phyloP scores from a whole-genome alignment of 352 stramenopile genomes.

The Pythium apleroticum region DNA sequence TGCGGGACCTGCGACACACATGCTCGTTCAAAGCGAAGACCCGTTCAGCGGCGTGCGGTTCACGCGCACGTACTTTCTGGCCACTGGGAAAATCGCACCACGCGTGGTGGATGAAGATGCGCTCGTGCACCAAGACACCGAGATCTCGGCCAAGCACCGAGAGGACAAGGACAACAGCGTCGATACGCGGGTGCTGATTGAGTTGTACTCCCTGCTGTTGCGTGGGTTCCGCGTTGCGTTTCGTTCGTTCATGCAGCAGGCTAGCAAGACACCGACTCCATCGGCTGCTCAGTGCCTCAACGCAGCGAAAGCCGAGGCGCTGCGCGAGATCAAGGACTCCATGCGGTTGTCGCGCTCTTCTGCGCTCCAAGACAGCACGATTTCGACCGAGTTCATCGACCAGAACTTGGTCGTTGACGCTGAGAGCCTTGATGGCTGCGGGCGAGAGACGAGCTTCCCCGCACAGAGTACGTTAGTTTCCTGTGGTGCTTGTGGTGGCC shows the following conservation, averaged over 20 bases:
- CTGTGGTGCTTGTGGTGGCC: too few species aligned
- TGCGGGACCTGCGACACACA: constrained; percentile 45
- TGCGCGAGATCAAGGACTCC: constrained; percentile 11
- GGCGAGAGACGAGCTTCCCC: constrained; percentile 21
- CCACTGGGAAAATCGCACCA: constrained; percentile 48
- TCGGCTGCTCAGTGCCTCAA: constrained; percentile 6
- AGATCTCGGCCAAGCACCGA: constrained; percentile 18
- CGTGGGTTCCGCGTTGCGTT: constrained; percentile 36
- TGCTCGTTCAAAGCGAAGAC: constrained; percentile 69
- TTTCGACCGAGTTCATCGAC: constrained; percentile 37
- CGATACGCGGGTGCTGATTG: constrained; percentile 38
- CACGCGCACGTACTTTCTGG: constrained; percentile 66
- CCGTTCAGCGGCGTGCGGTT: constrained; percentile 68
- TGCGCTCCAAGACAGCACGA: constrained; percentile 18
- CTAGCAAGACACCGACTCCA: not conserved
- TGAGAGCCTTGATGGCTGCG: constrained; percentile 50
- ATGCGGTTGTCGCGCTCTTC: constrained; percentile 20
- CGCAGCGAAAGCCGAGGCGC: constrained; percentile 6
- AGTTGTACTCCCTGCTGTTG: constrained; percentile 41
- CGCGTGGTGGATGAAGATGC: constrained; percentile 65
- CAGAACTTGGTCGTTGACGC: constrained; percentile 35
- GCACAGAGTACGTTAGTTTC: constrained; percentile 20
- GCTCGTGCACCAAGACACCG: constrained; percentile 33
- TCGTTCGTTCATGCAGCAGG: constrained; percentile 22
- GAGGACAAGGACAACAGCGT: constrained; percentile 9